These are phyloP conservation scores for Rhizopogon vesiculosus DNA, from an alignment of 768 basidiomycete genomes.

Conservation along the genomic window DNA sequence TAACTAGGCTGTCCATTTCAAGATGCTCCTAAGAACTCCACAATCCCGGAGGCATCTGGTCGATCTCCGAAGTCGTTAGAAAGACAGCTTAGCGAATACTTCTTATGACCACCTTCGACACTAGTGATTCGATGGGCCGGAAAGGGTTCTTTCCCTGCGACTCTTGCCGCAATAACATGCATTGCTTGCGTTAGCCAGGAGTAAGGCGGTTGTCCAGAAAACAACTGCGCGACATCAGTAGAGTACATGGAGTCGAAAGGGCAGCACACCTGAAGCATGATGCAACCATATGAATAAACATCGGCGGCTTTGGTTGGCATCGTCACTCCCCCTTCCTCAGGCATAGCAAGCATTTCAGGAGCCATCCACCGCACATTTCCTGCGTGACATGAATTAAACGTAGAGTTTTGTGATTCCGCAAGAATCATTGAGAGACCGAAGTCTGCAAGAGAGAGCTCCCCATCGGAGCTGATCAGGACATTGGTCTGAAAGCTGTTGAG, in stretches of 20 bases:
- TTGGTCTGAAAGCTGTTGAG: not conserved
- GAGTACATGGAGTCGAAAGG: conserved; percentile 7
- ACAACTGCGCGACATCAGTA: conserved; percentile 4
- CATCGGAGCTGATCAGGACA: conserved; percentile 2
- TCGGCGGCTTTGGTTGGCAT: conserved; percentile 23
- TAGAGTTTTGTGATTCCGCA: conserved; percentile 1
- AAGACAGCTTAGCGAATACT: too few relatives aligned
- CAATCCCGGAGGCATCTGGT: too few relatives aligned
- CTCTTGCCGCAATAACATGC: too few relatives aligned
- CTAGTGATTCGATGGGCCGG: too few relatives aligned
- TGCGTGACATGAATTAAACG: not conserved
- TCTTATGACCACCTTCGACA: too few relatives aligned
- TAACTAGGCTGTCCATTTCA: too few relatives aligned
- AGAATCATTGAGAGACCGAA: conserved; percentile 2
- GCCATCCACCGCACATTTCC: conserved; percentile 3
- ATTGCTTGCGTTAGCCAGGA: too few relatives aligned
- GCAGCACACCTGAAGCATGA: conserved; percentile 21
- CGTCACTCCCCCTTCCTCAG: conserved; percentile 6
- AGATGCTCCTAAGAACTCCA: too few relatives aligned
- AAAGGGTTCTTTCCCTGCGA: too few relatives aligned
- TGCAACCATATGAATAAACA: conserved; percentile 37
- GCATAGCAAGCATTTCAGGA: conserved; percentile 23
- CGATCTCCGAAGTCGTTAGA: too few relatives aligned
- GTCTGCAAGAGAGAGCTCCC: not conserved
- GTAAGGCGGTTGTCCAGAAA: conserved; percentile 12